A percentile compares a stretch with the other conserved stretches of the same genome.
Conservation (phyloP, 148 eudicot species). For the Pharnaceum exiguum region DNA sequence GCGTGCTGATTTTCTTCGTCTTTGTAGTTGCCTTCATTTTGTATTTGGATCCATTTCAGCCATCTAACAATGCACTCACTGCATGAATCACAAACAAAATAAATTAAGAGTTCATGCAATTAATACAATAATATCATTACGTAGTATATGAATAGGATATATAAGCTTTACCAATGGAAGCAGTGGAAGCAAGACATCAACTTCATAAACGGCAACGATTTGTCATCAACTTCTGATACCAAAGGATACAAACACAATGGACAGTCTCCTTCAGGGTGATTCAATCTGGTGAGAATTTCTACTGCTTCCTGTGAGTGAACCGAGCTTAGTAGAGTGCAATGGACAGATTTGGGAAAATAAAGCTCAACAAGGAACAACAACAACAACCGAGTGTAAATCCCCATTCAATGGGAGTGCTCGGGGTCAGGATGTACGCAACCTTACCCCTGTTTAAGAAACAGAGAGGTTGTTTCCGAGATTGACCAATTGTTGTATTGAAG, state of each 20-base stretch:
- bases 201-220: constrained; percentile 69
- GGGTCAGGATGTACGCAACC: no score
- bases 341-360: background rate
- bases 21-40: constrained; percentile 28
- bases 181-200: constrained; percentile 98
- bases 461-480: no score
- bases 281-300: constrained; percentile 76
- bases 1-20: constrained; percentile 28
- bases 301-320: constrained; percentile 70
- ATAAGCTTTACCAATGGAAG: constrained; percentile 67
- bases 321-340: constrained; percentile 10
- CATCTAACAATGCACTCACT: constrained; percentile 86
- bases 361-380: background rate
- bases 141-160: constrained; percentile 2
- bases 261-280: constrained; percentile 94
- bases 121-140: background rate
- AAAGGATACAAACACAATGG: constrained; percentile 84
- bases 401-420: no score
- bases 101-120: background rate
- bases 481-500: no score
- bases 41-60: constrained; percentile 70
- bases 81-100: constrained; percentile 16
- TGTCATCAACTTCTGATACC: constrained; percentile 46
- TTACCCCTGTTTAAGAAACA: no score
- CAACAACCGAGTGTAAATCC: no score